Evolutionary conservation across 2,329 filamentous ascomycete genomes (phyloP).

Genomic region (Akanthomyces lecanii): DNA sequence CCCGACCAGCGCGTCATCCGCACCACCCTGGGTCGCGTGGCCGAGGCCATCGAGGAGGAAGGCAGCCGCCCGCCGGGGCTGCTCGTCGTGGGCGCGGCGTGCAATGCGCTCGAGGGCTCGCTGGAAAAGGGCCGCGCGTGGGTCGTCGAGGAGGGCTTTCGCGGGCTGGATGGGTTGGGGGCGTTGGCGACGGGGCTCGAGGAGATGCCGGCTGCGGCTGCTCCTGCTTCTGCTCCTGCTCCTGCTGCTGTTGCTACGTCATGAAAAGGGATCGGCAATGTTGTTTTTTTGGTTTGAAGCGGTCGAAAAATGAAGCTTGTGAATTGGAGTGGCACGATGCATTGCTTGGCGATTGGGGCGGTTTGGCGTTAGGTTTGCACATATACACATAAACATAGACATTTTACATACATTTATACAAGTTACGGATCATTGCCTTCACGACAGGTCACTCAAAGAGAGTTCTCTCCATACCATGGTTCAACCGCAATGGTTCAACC

Average conservation of each 20-base stretch:
- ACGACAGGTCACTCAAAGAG: no score
- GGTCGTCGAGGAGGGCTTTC: constrained; percentile 84
- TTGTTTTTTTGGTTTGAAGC: not conserved
- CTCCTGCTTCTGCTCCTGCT: not conserved
- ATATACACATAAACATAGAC: not conserved
- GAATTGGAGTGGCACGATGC: not conserved
- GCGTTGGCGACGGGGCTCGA: not conserved
- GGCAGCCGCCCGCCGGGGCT: constrained; percentile 86
- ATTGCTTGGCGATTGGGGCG: constrained; percentile 1
- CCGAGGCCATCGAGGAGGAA: constrained; percentile 78
- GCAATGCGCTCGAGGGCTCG: constrained; percentile 64
- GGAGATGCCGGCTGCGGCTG: not conserved
- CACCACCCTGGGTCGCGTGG: constrained; percentile 76
- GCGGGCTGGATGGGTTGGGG: constrained; percentile 57
- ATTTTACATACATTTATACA: not conserved
- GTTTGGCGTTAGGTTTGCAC: not conserved
- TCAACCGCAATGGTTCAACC: no score
- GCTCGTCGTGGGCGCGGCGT: constrained; percentile 79
- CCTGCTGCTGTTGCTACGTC: not conserved
- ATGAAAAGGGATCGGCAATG: not conserved
- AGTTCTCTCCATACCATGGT: no score
- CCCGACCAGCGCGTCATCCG: constrained; percentile 90
- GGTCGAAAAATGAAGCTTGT: not conserved
- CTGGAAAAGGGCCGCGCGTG: constrained; percentile 60
- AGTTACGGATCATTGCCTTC: not conserved